phyloP scores from a whole-genome alignment of 768 basidiomycete species.

The Leucosporidium yakuticum region DNA sequence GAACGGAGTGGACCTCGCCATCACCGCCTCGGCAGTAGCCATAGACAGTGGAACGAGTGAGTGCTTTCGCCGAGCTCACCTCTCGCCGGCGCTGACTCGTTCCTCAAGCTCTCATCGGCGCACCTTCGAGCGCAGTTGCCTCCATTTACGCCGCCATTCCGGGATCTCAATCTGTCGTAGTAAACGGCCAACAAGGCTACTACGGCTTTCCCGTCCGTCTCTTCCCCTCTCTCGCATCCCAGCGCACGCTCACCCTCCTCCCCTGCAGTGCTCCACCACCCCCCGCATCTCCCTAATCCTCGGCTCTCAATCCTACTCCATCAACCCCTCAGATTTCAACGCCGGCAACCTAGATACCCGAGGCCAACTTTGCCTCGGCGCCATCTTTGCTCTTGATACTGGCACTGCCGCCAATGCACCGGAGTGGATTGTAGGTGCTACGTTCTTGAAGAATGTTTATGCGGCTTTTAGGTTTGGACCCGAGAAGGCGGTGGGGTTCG shows the following conservation, averaged over 20 bases:
- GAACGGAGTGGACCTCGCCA: constrained; percentile 42
- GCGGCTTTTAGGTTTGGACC: constrained; percentile 9
- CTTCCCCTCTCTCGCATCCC: neutral
- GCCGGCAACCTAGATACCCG: constrained; percentile 46
- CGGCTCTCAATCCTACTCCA: constrained; percentile 53
- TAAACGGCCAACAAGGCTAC: constrained; percentile 50
- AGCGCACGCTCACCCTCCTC: neutral
- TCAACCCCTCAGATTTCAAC: constrained; percentile 69
- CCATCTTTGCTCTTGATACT: constrained; percentile 70
- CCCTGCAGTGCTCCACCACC: neutral
- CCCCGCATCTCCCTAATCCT: constrained; percentile 21
- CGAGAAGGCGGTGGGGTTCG: constrained; percentile 60
- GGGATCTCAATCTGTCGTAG: constrained; percentile 55
- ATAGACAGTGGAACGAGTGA: constrained; percentile 65
- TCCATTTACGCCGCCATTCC: constrained; percentile 68
- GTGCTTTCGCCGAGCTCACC: neutral
- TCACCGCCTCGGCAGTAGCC: constrained; percentile 56
- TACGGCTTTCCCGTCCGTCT: neutral
- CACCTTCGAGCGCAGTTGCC: constrained; percentile 57
- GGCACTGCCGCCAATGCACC: neutral
- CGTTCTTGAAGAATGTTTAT: constrained; percentile 61
- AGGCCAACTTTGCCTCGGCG: constrained; percentile 60
- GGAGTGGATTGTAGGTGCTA: constrained; percentile 55
- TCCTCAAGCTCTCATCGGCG: constrained; percentile 63
- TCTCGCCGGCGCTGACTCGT: neutral